phyloP scores from a whole-genome alignment of 1,139 yeast genomes.

The Tardiomyces digboiensis region DNA sequence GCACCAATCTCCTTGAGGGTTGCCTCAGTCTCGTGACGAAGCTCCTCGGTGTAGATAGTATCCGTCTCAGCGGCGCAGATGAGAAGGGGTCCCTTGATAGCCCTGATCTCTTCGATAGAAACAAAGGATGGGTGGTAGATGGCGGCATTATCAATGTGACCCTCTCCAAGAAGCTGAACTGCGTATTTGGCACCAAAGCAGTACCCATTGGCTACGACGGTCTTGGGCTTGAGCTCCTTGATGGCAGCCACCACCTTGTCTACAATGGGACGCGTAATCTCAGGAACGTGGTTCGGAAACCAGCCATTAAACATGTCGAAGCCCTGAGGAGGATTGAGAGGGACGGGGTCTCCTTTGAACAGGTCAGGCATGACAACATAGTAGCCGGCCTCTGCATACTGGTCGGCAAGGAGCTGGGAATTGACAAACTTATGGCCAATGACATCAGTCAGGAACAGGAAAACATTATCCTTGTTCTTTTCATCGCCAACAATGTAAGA shows the following conservation, averaged over 20 bases:
- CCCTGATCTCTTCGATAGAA: slow-evolving; percentile 50
- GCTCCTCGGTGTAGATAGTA: slow-evolving; percentile 47
- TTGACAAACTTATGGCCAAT: slow-evolving; percentile 53
- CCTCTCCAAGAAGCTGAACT: slow-evolving; percentile 42
- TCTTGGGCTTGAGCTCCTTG: slow-evolving; percentile 40
- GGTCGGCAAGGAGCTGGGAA: slow-evolving; percentile 56
- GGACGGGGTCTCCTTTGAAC: slow-evolving; percentile 43
- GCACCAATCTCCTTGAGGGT: slow-evolving; percentile 41
- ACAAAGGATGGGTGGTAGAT: slow-evolving; percentile 77
- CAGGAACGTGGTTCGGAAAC: slow-evolving; percentile 45
- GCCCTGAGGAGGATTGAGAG: slow-evolving; percentile 20
- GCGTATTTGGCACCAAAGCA: slow-evolving; percentile 78
- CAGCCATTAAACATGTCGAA: slow-evolving; percentile 35
- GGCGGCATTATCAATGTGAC: slow-evolving; percentile 50
- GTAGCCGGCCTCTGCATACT: slow-evolving; percentile 51
- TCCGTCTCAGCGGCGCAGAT: slow-evolving; percentile 72
- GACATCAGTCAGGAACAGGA: slow-evolving; percentile 62
- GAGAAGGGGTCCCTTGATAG: slow-evolving; percentile 48
- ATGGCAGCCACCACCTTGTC: slow-evolving; percentile 36
- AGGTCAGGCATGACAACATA: slow-evolving; percentile 69
- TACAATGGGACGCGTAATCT: slow-evolving; percentile 33
- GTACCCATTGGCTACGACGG: slow-evolving; percentile 59
- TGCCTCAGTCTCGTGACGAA: slow-evolving; percentile 51
- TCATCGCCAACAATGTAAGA: slow-evolving; percentile 49
- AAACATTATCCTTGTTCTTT: slow-evolving; percentile 34